Percentiles rank a stretch among this genome's conserved stretches.
These are phyloP conservation scores for Cordyceps cateniannulata DNA, from an alignment of 2,329 filamentous ascomycete species.

Conservation along the genomic window DNA sequence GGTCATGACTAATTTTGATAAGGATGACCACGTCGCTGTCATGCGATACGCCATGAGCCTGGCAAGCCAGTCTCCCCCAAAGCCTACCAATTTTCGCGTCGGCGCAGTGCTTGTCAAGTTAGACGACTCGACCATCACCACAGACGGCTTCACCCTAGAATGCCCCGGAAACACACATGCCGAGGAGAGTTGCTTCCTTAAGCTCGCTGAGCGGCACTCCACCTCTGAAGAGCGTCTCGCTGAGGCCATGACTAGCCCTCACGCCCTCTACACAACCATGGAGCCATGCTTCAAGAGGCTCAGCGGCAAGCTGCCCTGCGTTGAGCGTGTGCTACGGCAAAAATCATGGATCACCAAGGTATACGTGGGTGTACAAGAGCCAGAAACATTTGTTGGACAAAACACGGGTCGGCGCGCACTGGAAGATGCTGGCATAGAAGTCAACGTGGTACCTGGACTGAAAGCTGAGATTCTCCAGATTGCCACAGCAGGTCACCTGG, in stretches of 20 bases:
- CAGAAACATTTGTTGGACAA: constrained; percentile 78
- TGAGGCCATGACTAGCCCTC: constrained; percentile 23
- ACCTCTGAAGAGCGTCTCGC: constrained; percentile 51
- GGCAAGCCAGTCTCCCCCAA: constrained; percentile 73
- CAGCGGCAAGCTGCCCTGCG: constrained; percentile 70
- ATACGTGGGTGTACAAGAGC: constrained; percentile 83
- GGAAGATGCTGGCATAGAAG: constrained; percentile 64
- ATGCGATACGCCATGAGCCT: constrained; percentile 70
- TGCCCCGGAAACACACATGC: constrained; percentile 91
- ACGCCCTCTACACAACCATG: constrained; percentile 81
- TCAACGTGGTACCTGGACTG: constrained; percentile 66
- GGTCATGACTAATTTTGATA: neutral
- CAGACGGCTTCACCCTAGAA: constrained; percentile 87
- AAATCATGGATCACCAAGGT: constrained; percentile 63
- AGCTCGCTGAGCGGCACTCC: constrained; percentile 48
- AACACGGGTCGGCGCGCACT: constrained; percentile 70
- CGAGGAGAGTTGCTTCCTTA: constrained; percentile 84
- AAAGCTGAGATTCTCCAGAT: constrained; percentile 76
- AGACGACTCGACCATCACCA: constrained; percentile 53
- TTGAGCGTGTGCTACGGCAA: constrained; percentile 67
- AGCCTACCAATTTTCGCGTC: constrained; percentile 87
- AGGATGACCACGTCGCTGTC: constrained; percentile 39
- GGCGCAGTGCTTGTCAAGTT: constrained; percentile 76
- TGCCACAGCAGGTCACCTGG: constrained; percentile 71
- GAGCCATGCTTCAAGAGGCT: constrained; percentile 73